Base-by-base conservation (phyloP, 495 filamentous ascomycete species). In the Penicillium cinerascens region DNA sequence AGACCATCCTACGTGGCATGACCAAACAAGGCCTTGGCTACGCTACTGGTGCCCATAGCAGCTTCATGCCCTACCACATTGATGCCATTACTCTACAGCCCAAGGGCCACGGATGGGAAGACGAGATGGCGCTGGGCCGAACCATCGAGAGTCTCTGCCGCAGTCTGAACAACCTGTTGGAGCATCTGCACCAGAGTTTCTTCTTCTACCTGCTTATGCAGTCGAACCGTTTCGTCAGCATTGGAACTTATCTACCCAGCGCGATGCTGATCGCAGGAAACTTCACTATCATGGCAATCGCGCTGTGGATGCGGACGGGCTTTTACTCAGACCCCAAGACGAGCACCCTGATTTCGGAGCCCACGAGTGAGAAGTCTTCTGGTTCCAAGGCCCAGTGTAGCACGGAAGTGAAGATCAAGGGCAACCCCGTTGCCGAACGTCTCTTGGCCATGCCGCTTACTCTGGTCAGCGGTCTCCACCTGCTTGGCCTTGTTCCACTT, bases 131-230 rank as follows among this genome's bases (percentile, higher is more conserved):
- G 18, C 78, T 98, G 59, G 93, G 95, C 8, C 79, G 92, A 29
- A 87, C 91, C 0, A 78, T 97, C 2, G 93, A 98, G 70, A 87
- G 89, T 64, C 76, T 92, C 8, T 95, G 92, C 61, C 79, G 93
- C 49, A 95, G 89, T 60, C 72, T 98, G 67, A 98, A 98, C 71
- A 98, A 98, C 64, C 71, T 98, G 46, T 79, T 98, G 15, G 93
- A 98, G 71, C 91, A 97, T 67, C 82, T 98, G 54, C 93, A 98
- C 63, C 93, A 98, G 75, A 96, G 90, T 64, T 98, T 97, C 78
- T 98, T 98, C 78, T 97, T 98, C 73, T 98, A 98, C 68, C 74
- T 98, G 21, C 81, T 98, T 16, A 91, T 98, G 81, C 85, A 90
- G 47, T 78, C 84, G 16, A 86, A 93, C 47, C 82, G 91, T 7